Evolutionary conservation across 371 early-diverging fungal species (phyloP).

Genomic region (Encephalitozoon cuniculi): DNA sequence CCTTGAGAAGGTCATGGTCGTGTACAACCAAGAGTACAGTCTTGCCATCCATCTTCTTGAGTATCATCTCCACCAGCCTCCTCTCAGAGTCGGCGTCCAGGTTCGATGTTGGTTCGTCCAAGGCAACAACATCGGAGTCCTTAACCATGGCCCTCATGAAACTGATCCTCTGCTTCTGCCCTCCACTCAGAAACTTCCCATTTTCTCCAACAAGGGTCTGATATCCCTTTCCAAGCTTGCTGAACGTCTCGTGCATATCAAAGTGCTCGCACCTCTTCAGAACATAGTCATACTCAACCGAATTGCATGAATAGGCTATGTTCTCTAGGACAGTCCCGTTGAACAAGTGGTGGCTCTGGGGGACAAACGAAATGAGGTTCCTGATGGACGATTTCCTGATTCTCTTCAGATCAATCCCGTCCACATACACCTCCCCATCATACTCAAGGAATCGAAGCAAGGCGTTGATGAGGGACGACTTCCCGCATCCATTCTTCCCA

Average conservation of each 20-base stretch:
- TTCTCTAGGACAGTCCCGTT: conserved; percentile 51
- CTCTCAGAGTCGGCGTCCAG: conserved; percentile 71
- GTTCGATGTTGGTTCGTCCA: conserved; percentile 64
- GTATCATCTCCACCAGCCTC: conserved; percentile 74
- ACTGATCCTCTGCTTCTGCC: conserved; percentile 68
- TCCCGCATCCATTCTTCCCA: conserved; percentile 65
- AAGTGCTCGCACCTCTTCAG: conserved; percentile 16
- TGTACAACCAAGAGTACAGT: conserved; percentile 81
- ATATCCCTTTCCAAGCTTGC: conserved; percentile 66
- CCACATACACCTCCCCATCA: conserved; percentile 32
- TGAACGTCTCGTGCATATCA: conserved; percentile 40
- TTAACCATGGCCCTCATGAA: conserved; percentile 63
- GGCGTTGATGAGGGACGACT: conserved; percentile 63
- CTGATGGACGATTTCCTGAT: conserved; percentile 24
- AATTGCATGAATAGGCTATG: conserved; percentile 26
- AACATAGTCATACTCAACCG: conserved; percentile 17
- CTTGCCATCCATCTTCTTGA: conserved; percentile 65
- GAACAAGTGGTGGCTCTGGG: conserved; percentile 49
- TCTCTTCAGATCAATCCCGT: conserved; percentile 30
- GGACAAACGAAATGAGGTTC: conserved; percentile 43
- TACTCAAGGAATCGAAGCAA: conserved; percentile 57
- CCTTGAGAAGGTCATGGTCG: conserved; percentile 68
- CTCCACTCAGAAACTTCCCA: conserved; percentile 60
- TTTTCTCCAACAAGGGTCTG: conserved; percentile 62
- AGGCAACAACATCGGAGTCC: conserved; percentile 61